Evolutionary conservation across 805 yeast species (phyloP).

Genomic region (Soucietia sequanensis): DNA sequence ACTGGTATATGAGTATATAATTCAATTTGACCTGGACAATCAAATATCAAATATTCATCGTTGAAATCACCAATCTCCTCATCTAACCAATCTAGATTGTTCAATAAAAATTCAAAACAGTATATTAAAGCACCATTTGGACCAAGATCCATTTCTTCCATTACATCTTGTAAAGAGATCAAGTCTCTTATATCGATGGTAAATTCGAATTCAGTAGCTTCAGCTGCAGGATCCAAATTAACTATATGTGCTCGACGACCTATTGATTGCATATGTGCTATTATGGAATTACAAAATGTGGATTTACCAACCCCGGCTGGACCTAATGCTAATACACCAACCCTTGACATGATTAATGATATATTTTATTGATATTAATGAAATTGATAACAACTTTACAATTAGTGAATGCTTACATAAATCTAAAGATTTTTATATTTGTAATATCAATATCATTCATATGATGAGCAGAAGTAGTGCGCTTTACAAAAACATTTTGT

Average conservation of each 20-base stretch:
- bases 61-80: slow-evolving; percentile 95
- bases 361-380: too few species aligned
- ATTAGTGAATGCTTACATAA: too few species aligned
- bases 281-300: slow-evolving; percentile 86
- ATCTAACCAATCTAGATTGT: slow-evolving; percentile 95
- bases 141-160: slow-evolving; percentile 91
- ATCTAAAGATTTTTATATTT: too few species aligned
- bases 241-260: slow-evolving; percentile 95
- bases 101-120: slow-evolving; percentile 87
- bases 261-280: slow-evolving; percentile 81
- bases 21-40: slow-evolving; percentile 97
- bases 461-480: too few species aligned
- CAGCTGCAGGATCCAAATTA: slow-evolving; percentile 96
- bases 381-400: too few species aligned
- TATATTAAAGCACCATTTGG: slow-evolving; percentile 94
- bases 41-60: slow-evolving; percentile 91
- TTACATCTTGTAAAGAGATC: slow-evolving; percentile 87
- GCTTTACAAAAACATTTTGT: too few species aligned
- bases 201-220: slow-evolving; percentile 86
- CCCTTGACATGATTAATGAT: slow-evolving; percentile 99
- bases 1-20: slow-evolving; percentile 93
- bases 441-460: too few species aligned
- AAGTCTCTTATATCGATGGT: slow-evolving; percentile 90
- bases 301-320: slow-evolving; percentile 98
- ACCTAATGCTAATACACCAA: slow-evolving; percentile 89